A percentile compares a stretch with the other conserved stretches of the same genome.
These are phyloP conservation scores for Pyrenophora seminiperda DNA, from an alignment of 2,329 filamentous ascomycete genomes.

Conservation along the genomic window DNA sequence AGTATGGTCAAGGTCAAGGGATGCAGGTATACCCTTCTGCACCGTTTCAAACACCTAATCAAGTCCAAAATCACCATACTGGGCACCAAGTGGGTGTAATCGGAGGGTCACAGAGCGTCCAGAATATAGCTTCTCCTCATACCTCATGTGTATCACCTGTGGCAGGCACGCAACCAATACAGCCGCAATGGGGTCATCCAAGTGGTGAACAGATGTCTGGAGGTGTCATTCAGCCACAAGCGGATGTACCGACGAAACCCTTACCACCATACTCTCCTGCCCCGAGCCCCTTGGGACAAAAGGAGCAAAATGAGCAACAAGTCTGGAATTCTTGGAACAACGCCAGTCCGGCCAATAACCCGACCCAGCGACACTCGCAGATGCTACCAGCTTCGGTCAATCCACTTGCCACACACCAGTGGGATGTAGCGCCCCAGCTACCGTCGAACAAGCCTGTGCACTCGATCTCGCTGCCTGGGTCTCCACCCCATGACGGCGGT, in stretches of 20 bases:
- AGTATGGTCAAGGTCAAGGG: conserved; percentile 17
- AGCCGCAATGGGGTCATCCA: conserved; percentile 17
- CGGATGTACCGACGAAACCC: conserved; percentile 14
- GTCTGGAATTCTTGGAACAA: conserved; percentile 37
- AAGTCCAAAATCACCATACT: conserved; percentile 13
- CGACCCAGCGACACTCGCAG: conserved; percentile 16
- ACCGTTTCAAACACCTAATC: conserved; percentile 14
- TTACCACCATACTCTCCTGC: conserved; percentile 19
- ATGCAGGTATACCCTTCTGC: conserved; percentile 9
- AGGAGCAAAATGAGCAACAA: conserved; percentile 30
- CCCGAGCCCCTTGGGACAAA: conserved; percentile 19
- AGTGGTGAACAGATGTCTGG: conserved; percentile 4
- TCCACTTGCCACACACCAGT: conserved; percentile 24
- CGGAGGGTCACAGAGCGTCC: conserved; percentile 16
- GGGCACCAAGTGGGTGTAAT: conserved; percentile 39
- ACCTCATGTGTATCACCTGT: conserved; percentile 18
- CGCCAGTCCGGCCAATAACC: conserved; percentile 22
- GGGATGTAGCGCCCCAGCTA: conserved; percentile 15
- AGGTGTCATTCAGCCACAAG: conserved; percentile 10
- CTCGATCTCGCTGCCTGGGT: conserved; percentile 19
- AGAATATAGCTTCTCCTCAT: conserved; percentile 16
- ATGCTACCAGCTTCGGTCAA: conserved; percentile 21
- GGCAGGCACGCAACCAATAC: conserved; percentile 11
- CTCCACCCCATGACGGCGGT: conserved; percentile 14
- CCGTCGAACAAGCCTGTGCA: conserved; percentile 14